Evolutionary conservation across 495 filamentous ascomycete species (phyloP), one percentile per base, ranked within the genome.

Genomic region (Cetradonia linearis): DNA sequence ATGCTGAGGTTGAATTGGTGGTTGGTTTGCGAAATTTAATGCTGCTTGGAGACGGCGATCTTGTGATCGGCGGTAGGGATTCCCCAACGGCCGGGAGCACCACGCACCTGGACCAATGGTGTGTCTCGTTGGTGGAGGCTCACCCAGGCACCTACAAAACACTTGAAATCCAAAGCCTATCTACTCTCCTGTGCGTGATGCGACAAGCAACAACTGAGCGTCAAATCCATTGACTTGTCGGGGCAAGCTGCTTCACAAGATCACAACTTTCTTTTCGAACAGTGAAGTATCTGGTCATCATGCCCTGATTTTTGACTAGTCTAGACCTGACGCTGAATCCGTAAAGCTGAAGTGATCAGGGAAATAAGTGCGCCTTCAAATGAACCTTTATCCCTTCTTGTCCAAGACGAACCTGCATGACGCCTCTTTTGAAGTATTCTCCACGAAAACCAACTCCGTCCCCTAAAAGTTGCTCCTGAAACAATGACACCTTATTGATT

Each of bases 11-110:
- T 52, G 18, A 5, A 20, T 5, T 30, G 6, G 23, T 11, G 0
- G 20, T 50, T 44, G 18, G 27, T 60, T 53, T 13, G 58, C 47
- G 58, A 60, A 34, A 34, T 57, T 9, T 46, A n/a, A n/a, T 46
- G 42, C 42, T 46, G 42, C 42, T 60, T 25, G 34, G 53, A 50
- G 36, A 53, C 27, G 47, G 49, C 46, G 36, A 28, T 50, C 47
- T 49, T 8, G 1, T 30, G 46, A 60, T 60, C 58, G 34, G 50
- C 58, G 14, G 36, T 36, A 60, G 37, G 58, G 58, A 33, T 60
- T 31, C 25, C 33, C 2, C 25, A 60, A 60, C 34, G 58, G 58
- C 46, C 49, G n/a, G 50, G 7, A 36, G 23, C 31, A 54, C 16
- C 30, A 36, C n/a, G 9, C 42, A 23, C 20, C 42, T 25, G 42